phyloP scores from a whole-genome alignment of 169 alveolate species.

The Plasmodium falciparum region DNA sequence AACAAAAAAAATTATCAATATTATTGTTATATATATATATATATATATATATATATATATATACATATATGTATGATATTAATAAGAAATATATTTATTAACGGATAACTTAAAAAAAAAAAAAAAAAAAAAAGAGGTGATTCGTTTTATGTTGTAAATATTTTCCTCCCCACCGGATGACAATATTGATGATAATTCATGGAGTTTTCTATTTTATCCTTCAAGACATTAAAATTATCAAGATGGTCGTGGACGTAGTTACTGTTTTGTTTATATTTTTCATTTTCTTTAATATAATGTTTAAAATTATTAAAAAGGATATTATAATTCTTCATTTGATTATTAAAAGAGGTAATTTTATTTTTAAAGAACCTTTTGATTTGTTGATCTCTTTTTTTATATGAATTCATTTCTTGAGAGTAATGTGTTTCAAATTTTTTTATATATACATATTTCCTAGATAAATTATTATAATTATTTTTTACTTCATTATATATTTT shows the following conservation, averaged over 20 bases:
- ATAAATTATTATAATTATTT: neutral
- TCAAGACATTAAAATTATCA: conserved; percentile 8
- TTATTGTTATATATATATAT: no score
- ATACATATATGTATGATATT: no score
- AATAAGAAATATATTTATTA: no score
- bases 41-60: no score
- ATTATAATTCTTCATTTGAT: conserved; percentile 4
- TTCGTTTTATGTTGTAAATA: neutral
- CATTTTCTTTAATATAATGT: neutral
- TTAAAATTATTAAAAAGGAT: neutral
- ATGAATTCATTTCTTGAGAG: conserved; percentile 10
- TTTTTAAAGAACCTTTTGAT: conserved; percentile 12
- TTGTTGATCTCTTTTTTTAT: conserved; percentile 10
- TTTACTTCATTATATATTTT: conserved; percentile 31
- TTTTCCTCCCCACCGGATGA: conserved; percentile 13
- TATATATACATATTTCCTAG: neutral
- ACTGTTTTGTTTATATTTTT: neutral
- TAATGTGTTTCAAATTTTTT: conserved; percentile 24
- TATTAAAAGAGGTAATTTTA: neutral
- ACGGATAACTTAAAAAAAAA: no score
- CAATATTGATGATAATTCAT: conserved; percentile 46
- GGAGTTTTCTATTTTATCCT: conserved; percentile 15
- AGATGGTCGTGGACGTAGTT: neutral
- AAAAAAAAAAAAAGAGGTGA: no score
- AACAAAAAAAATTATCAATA: no score